Evolutionary conservation across 2,329 filamentous ascomycete species (phyloP).

Genomic region (Myotisia sp.): DNA sequence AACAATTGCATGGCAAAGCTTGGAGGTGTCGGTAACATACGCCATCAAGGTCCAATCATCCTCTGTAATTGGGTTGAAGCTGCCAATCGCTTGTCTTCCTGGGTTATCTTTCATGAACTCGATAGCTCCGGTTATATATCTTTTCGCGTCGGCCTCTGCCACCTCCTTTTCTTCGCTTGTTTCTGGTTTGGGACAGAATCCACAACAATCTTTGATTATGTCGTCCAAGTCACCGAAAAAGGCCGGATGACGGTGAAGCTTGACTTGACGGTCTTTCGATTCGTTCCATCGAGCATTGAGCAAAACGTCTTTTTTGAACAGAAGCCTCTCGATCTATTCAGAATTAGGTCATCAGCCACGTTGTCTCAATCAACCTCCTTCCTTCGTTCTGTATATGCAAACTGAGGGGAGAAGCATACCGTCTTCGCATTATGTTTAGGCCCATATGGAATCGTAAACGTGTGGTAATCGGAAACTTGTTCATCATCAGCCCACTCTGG

Average conservation of each 20-base stretch:
- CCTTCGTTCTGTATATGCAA: no score
- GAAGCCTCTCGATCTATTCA: conserved; percentile 59
- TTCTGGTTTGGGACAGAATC: conserved; percentile 54
- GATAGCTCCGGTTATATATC: conserved; percentile 60
- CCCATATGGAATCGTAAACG: conserved; percentile 36
- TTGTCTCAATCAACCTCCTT: no score
- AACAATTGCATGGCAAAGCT: conserved; percentile 68
- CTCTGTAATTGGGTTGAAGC: conserved; percentile 67
- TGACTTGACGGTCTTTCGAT: conserved; percentile 56
- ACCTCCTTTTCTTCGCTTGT: conserved; percentile 59
- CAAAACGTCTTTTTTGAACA: conserved; percentile 67
- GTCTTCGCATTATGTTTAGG: conserved; percentile 17
- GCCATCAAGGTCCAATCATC: conserved; percentile 83
- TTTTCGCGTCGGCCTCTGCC: conserved; percentile 56
- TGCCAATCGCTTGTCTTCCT: conserved; percentile 57
- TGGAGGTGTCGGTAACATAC: conserved; percentile 65
- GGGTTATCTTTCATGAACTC: conserved; percentile 68
- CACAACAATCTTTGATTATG: conserved; percentile 69
- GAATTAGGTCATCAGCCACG: no score
- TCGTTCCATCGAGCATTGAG: conserved; percentile 82
- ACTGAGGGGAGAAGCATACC: no score
- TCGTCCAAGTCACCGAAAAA: conserved; percentile 68
- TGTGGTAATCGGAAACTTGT: conserved; percentile 67
- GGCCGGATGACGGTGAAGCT: conserved; percentile 69
- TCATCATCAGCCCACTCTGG: conserved; percentile 69